Evolutionary conservation across 345 rosid genomes (phyloP), one percentile per base, ranked within the genome.

Genomic region (Brassica carinata): DNA sequence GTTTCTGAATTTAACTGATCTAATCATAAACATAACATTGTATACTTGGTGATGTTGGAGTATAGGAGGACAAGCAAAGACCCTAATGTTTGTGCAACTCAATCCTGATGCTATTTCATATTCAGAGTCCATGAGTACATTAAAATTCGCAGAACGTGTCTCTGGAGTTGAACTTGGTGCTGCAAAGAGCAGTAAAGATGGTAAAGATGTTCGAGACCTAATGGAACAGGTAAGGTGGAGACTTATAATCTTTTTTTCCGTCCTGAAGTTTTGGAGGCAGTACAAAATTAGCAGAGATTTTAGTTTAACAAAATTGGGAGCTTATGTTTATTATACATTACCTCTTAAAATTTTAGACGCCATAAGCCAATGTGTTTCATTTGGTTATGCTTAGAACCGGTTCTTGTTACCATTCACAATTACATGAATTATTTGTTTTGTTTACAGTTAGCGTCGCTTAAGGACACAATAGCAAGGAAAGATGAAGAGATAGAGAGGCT

Each of bases 121-220:
- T 80, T 85, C 89, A 17, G 99, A 96, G 86, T 88, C 86, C 34
- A 72, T 87, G 84, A 91, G 99, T 74, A 96, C 98, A 7, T 83
- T 94, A 85, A 96, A 96, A 87, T 96, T 96, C 48, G 99, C 99
- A 8, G 98, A 96, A 79, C 86, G 98, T 81, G 99, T 92, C 65
- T 89, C 98, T 11, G 98, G 99, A 17, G 89, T 96, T 59, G 99
- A 96, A 87, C 88, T 96, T 5, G 99, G 99, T 26, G 95, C 99
- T 23, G 99, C 98, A 13, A 79, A 79, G 73, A 96, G 92, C 73
- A 91, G 88, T 78, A 96, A 96, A 81, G 98, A 92, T 0, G 93
- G 95, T 27, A 89, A 81, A 86, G 99, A 96, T 78, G 90, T 87
- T 65, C 83, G 84, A 79, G 98, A 94, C 73, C 83, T 96, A 61